phyloP scores from a whole-genome alignment of 2,329 filamentous ascomycete species.

The Cucurbitaria berberidis region DNA sequence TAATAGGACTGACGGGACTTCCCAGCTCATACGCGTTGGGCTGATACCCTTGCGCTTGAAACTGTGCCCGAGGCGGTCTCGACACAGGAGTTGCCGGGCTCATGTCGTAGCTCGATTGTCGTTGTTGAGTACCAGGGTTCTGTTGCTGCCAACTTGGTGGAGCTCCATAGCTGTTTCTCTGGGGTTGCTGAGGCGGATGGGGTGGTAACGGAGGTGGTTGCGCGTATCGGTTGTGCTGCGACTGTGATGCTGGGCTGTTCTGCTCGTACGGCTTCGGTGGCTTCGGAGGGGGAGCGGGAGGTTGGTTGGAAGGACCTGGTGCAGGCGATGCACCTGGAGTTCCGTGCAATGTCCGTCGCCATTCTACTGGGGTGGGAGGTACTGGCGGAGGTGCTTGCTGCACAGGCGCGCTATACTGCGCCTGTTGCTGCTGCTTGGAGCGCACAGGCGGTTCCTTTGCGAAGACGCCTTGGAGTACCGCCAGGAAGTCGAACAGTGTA shows the following conservation, averaged over 20 bases:
- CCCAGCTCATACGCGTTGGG: conserved; percentile 31
- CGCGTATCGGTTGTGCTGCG: conserved; percentile 35
- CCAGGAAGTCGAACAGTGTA: conserved; percentile 80
- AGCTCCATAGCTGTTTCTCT: conserved; percentile 23
- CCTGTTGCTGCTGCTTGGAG: conserved; percentile 63
- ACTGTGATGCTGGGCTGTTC: conserved; percentile 28
- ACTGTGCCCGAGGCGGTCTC: conserved; percentile 35
- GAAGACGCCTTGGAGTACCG: conserved; percentile 84
- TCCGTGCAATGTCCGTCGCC: conserved; percentile 41
- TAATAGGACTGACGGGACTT: conserved; percentile 48
- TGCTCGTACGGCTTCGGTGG: conserved; percentile 53
- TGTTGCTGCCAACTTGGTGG: conserved; percentile 28
- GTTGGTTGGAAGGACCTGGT: conserved; percentile 33
- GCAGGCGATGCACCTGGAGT: conserved; percentile 45
- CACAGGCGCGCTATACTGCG: conserved; percentile 46
- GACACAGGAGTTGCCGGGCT: conserved; percentile 36
- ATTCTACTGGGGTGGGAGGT: conserved; percentile 73
- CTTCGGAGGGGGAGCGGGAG: conserved; percentile 53
- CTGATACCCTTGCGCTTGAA: conserved; percentile 33
- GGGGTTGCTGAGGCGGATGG: conserved; percentile 37
- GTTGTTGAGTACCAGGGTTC: conserved; percentile 16
- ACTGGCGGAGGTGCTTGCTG: conserved; percentile 51
- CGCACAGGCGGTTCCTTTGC: conserved; percentile 93
- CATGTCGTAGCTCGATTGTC: conserved; percentile 32
- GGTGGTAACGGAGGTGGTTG: conserved; percentile 45